phyloP scores from a whole-genome alignment of 331 rosid genomes.

The Saraca asoca region DNA sequence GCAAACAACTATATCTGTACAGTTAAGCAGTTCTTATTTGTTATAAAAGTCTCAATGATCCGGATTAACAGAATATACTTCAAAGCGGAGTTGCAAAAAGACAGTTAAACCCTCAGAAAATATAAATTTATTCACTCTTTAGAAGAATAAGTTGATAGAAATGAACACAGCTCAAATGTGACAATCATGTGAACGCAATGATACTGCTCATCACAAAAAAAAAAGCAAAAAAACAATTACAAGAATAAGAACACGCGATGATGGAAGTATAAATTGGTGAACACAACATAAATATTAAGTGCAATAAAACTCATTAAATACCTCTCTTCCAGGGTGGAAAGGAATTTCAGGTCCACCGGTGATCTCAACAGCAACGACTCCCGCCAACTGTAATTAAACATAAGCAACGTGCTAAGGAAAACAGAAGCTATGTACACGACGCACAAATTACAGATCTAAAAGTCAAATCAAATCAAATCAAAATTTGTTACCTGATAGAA shows the following conservation, averaged over 20 bases:
- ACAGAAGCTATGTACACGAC: background rate
- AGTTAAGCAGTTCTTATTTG: no score
- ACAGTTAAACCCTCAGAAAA: no score
- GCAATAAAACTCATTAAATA: background rate
- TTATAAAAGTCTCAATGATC: no score
- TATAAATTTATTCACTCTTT: background rate
- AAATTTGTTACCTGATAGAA: constrained; percentile 66
- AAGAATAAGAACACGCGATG: background rate
- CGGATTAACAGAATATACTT: no score
- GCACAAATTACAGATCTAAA: background rate
- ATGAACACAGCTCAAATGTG: background rate
- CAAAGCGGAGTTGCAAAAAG: no score
- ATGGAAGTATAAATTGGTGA: background rate
- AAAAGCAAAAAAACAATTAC: background rate
- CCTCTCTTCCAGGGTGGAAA: constrained; percentile 97
- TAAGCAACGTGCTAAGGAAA: no score
- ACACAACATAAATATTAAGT: background rate
- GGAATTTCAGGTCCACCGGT: constrained; percentile 98
- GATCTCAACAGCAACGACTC: constrained; percentile 90
- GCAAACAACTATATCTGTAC: no score
- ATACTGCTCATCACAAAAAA: background rate
- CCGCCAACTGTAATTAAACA: constrained; percentile 60
- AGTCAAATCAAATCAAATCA: background rate
- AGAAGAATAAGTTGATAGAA: background rate
- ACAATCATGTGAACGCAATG: background rate